Conservation (phyloP, 306 rosid genomes). For the Erythrophleum fordii region DNA sequence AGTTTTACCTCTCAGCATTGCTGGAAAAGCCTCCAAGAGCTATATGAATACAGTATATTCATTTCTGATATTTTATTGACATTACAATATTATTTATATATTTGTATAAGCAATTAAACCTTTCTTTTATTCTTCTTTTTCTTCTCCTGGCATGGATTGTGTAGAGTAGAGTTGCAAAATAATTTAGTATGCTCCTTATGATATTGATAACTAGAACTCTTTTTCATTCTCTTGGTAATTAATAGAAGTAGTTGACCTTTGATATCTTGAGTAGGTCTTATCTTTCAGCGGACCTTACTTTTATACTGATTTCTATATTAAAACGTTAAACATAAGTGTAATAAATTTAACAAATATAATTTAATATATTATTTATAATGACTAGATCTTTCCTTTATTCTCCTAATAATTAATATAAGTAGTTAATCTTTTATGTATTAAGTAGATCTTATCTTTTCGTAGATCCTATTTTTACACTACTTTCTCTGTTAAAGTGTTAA, state of each 20-base stretch:
- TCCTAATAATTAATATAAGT: no score
- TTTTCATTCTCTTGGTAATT: background rate
- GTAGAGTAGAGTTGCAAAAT: background rate
- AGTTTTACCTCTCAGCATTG: conserved; percentile 84
- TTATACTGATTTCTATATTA: background rate
- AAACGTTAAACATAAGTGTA: background rate
- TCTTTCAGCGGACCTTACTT: background rate
- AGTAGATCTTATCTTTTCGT: no score
- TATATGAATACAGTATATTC: conserved; percentile 47
- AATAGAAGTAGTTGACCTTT: no score
- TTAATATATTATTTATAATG: no score
- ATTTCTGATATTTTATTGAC: background rate
- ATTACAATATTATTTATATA: background rate
- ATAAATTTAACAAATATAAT: background rate
- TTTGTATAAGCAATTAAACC: background rate
- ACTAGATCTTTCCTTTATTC: no score
- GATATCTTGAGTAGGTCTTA: no score
- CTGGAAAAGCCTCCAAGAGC: conserved; percentile 94
- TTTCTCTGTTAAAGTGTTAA: background rate
- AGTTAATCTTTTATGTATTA: no score
- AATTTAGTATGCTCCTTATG: background rate
- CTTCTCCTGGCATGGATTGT: background rate
- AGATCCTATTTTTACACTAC: no score
- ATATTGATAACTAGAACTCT: background rate
- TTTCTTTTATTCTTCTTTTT: background rate